These are phyloP conservation scores for Fusarium cyanostomum DNA, from an alignment of 2,329 filamentous ascomycete genomes.

Conservation along the genomic window DNA sequence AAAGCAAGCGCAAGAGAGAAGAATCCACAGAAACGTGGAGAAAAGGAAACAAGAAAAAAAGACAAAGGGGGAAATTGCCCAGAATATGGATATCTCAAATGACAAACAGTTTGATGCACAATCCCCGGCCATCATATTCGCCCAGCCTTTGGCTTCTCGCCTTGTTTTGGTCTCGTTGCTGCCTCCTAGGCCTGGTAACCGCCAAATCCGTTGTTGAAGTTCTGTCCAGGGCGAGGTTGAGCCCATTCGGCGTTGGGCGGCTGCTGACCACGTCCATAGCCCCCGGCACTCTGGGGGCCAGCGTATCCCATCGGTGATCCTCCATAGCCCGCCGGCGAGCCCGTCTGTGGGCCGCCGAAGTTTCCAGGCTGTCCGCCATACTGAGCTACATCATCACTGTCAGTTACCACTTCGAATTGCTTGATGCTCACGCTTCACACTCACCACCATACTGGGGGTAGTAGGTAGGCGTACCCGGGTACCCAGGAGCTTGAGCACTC, in stretches of 20 bases:
- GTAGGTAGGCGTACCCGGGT: conserved; percentile 83
- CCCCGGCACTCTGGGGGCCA: conserved; percentile 78
- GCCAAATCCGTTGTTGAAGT: conserved; percentile 68
- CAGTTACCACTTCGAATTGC: conserved; percentile 33
- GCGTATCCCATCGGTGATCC: conserved; percentile 77
- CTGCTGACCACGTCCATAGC: conserved; percentile 81
- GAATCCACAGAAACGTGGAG: conserved; percentile 34
- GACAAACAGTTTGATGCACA: conserved; percentile 35
- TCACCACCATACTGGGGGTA: conserved; percentile 94
- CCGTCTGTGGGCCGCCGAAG: conserved; percentile 69
- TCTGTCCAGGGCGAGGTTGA: conserved; percentile 62
- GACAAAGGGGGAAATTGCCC: conserved; percentile 28
- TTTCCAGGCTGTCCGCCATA: conserved; percentile 74
- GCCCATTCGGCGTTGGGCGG: conserved; percentile 66
- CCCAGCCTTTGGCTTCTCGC: conserved; percentile 37
- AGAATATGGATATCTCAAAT: conserved; percentile 35
- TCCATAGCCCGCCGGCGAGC: conserved; percentile 70
- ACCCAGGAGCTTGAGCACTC: conserved; percentile 76
- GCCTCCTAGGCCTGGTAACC: conserved; percentile 67
- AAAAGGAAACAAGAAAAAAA: conserved; percentile 39
- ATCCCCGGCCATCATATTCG: conserved; percentile 32
- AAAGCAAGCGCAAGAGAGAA: conserved; percentile 36
- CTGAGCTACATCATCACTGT: conserved; percentile 52
- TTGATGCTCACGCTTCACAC: conserved; percentile 42
- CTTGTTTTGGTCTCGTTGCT: conserved; percentile 36